These are phyloP conservation scores for Zygosaccharomyces rouxii DNA, from an alignment of 805 yeast genomes.

Conservation along the genomic window DNA sequence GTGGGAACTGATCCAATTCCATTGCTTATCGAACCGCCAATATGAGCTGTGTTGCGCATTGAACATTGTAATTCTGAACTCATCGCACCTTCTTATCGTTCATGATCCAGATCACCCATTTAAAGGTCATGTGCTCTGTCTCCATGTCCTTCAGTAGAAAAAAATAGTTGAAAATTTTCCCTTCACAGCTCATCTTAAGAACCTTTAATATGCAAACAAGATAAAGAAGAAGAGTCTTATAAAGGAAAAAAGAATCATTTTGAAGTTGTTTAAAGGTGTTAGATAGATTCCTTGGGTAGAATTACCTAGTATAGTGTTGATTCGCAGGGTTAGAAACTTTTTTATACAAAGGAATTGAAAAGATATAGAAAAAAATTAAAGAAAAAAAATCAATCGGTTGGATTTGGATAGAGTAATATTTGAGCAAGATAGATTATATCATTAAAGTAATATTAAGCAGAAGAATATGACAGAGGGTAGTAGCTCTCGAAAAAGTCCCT, in stretches of 20 bases:
- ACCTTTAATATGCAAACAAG: not conserved
- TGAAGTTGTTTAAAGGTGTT: not conserved
- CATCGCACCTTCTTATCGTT: not conserved
- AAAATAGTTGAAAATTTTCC: slow-evolving; percentile 15
- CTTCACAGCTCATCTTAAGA: slow-evolving; percentile 16
- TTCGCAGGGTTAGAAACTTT: not conserved
- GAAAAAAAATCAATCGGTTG: not conserved
- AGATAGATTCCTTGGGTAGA: not conserved
- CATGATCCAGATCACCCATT: slow-evolving; percentile 5
- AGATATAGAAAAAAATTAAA: not conserved
- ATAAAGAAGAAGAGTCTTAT: not conserved
- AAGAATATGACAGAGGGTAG: slow-evolving; percentile 21
- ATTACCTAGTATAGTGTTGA: not conserved
- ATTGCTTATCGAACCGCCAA: not conserved
- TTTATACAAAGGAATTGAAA: not conserved
- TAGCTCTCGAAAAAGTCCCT: slow-evolving; percentile 25
- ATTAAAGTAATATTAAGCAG: not conserved
- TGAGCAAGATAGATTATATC: not conserved
- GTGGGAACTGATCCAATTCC: slow-evolving; percentile 8
- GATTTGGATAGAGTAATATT: not conserved
- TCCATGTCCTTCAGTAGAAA: slow-evolving; percentile 5
- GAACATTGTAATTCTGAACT: not conserved
- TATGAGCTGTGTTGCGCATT: not conserved
- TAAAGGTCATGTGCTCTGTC: not conserved
- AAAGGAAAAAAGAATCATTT: not conserved